These are phyloP conservation scores for Ottelia alismoides DNA, from an alignment of 106 monocot genomes.

Conservation along the genomic window DNA sequence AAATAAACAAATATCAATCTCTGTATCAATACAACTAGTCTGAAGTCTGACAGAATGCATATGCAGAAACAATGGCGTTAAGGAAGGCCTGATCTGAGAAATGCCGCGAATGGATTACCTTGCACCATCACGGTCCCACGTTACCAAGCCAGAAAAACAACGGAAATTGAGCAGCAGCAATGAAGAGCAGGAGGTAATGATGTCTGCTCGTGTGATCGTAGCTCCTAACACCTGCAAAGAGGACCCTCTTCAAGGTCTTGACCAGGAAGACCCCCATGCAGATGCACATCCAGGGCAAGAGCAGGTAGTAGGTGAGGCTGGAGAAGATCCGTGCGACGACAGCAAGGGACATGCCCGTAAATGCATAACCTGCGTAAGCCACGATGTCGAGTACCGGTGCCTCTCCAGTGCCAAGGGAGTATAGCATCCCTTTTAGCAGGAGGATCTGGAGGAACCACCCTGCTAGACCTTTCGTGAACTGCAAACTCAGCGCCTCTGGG, in stretches of 20 bases:
- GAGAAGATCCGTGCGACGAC: slow-evolving; percentile 17
- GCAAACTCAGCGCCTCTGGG: slow-evolving; percentile 20
- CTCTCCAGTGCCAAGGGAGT: slow-evolving; percentile 19
- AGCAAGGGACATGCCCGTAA: slow-evolving; percentile 16
- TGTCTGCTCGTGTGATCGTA: slow-evolving; percentile 21
- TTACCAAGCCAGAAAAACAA: slow-evolving; percentile 29
- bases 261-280: slow-evolving; percentile 29
- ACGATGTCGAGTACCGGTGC: slow-evolving; percentile 22
- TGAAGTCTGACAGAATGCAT: too few relatives aligned
- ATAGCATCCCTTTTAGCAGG: slow-evolving; percentile 17
- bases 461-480: slow-evolving; percentile 22
- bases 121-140: too few relatives aligned
- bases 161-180: slow-evolving; percentile 22
- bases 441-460: slow-evolving; percentile 21
- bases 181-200: slow-evolving; percentile 22
- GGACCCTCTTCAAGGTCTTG: slow-evolving; percentile 27
- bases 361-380: slow-evolving; percentile 24
- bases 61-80: too few relatives aligned
- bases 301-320: slow-evolving; percentile 15
- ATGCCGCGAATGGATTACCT: too few relatives aligned
- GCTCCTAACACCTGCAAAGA: slow-evolving; percentile 14
- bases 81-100: too few relatives aligned
- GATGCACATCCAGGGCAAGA: slow-evolving; percentile 21
- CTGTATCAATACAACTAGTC: too few relatives aligned
- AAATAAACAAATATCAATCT: too few relatives aligned